Conservation (phyloP, 176 grass and related monocot species). For the Aegilops umbellulata region DNA sequence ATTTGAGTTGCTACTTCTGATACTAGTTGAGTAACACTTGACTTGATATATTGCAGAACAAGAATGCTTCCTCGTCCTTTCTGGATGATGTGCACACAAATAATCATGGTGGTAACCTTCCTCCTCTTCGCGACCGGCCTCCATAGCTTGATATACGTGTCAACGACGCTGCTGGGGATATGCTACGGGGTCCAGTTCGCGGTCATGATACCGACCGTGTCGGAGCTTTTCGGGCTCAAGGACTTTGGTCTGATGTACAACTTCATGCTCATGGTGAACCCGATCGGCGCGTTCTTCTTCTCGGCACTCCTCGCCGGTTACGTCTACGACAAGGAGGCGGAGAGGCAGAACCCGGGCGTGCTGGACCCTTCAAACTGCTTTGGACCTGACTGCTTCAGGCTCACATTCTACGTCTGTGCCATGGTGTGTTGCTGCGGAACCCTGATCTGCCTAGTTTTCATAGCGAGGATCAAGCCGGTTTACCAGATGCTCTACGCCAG, state of each 20-base stretch:
- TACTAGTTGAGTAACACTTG: not conserved
- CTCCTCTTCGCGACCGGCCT: slow-evolving; percentile 73
- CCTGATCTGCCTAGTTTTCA: slow-evolving; percentile 58
- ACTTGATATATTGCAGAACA: slow-evolving; percentile 53
- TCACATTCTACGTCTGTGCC: slow-evolving; percentile 68
- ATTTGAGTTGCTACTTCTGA: not conserved
- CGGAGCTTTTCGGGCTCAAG: slow-evolving; percentile 82
- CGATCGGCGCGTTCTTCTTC: slow-evolving; percentile 80
- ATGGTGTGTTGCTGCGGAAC: slow-evolving; percentile 66
- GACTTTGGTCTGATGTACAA: slow-evolving; percentile 93
- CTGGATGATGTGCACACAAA: slow-evolving; percentile 92
- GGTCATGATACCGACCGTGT: slow-evolving; percentile 83
- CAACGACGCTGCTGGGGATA: slow-evolving; percentile 67
- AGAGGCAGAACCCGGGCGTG: slow-evolving; percentile 56
- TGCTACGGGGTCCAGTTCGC: slow-evolving; percentile 91
- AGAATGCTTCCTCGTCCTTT: slow-evolving; percentile 87
- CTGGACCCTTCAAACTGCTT: slow-evolving; percentile 48
- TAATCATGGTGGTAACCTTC: slow-evolving; percentile 83
- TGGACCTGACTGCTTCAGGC: slow-evolving; percentile 80
- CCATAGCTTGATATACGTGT: slow-evolving; percentile 63
- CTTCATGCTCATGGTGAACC: slow-evolving; percentile 93
- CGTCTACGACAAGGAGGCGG: slow-evolving; percentile 79
- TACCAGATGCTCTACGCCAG: slow-evolving; percentile 88
- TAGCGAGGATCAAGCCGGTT: slow-evolving; percentile 70
- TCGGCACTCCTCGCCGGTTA: slow-evolving; percentile 87